Evolutionary conservation across 2,329 filamentous ascomycete genomes (phyloP), one percentile per base, ranked within the genome.

Genomic region (Cytospora leucostoma): DNA sequence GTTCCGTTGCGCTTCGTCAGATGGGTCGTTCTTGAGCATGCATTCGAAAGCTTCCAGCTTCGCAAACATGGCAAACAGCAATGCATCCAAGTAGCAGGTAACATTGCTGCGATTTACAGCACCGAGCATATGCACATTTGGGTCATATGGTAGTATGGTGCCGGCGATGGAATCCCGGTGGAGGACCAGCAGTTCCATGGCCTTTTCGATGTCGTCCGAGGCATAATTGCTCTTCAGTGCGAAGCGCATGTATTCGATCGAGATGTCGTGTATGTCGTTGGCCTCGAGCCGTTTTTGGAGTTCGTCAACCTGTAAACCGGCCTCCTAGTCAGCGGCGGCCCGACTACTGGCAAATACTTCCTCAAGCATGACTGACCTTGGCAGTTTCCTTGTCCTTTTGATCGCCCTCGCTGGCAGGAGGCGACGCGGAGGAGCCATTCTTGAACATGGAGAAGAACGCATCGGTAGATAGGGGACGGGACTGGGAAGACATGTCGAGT

Each of bases 21-120:
- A 83, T 66, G 92, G 91, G 8, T 88, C 87, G 63, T 89, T 89
- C 74, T 91, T 93, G 38, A 97, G 81, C 82, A 98, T 96, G 56
- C 90, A 92, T 75, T 98, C 94, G 74, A 97, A 99, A 67, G 90
- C 93, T 68, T 92, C 89, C 44, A 97, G 82, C 65, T 91, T 88
- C 19, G 91, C 90, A 74, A 98, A 98, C 92, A 99, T 97, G 74
- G 94, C 90, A 74, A 97, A 98, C 1, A 99, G 83, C 27, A 98
- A 79, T 0, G 94, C 85, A 74, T 98, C 95, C 17, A 98, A 80
- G 74, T 96, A 98, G 78, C 95, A 99, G n/a, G 94, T 98, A 40
- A 97, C 92, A 55, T 85, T 86, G 52, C 89, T 84, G 55, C 93
- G 84, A 72, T 99, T 99, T 70, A 92, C 89, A 13, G 95, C 94